phyloP scores from a whole-genome alignment of 441 rosid species.

The Pelargonium cotyledonis region DNA sequence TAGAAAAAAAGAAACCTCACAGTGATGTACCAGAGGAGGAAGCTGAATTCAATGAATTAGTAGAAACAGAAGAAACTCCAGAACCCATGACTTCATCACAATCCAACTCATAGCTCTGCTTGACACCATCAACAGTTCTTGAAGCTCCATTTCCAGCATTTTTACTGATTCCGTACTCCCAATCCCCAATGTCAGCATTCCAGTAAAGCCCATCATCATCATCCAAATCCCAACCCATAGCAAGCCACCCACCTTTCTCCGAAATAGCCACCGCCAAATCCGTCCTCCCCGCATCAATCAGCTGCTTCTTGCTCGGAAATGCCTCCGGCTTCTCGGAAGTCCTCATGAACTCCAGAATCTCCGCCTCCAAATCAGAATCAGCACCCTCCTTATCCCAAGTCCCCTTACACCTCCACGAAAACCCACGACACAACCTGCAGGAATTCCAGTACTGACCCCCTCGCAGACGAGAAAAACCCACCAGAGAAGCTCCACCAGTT shows the following conservation, averaged over 20 bases:
- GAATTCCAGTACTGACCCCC: too few relatives aligned
- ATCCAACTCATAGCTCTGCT: neutral
- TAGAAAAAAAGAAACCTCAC: slow-evolving; percentile 46
- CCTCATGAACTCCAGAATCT: slow-evolving; percentile 79
- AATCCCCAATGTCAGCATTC: slow-evolving; percentile 16
- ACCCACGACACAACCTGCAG: too few relatives aligned
- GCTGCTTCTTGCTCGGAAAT: slow-evolving; percentile 65
- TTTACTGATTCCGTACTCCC: slow-evolving; percentile 15
- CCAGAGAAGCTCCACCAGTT: neutral
- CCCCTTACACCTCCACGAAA: slow-evolving; percentile 37
- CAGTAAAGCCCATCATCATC: slow-evolving; percentile 26
- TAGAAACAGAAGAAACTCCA: slow-evolving; percentile 21
- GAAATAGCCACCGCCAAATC: slow-evolving; percentile 66
- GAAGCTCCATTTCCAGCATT: slow-evolving; percentile 20
- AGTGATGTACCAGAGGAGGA: slow-evolving; percentile 50
- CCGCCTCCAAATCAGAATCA: slow-evolving; percentile 49
- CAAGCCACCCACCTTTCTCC: slow-evolving; percentile 73
- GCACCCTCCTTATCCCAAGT: slow-evolving; percentile 38
- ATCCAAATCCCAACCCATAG: slow-evolving; percentile 77
- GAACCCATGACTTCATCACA: slow-evolving; percentile 17
- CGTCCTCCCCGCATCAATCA: slow-evolving; percentile 54
- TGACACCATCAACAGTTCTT: slow-evolving; percentile 14
- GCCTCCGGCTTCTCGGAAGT: slow-evolving; percentile 44
- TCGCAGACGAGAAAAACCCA: slow-evolving; percentile 18
- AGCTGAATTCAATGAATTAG: slow-evolving; percentile 28